phyloP scores from a whole-genome alignment of 495 filamentous ascomycete species.

The Astrothelium macrocarpum region DNA sequence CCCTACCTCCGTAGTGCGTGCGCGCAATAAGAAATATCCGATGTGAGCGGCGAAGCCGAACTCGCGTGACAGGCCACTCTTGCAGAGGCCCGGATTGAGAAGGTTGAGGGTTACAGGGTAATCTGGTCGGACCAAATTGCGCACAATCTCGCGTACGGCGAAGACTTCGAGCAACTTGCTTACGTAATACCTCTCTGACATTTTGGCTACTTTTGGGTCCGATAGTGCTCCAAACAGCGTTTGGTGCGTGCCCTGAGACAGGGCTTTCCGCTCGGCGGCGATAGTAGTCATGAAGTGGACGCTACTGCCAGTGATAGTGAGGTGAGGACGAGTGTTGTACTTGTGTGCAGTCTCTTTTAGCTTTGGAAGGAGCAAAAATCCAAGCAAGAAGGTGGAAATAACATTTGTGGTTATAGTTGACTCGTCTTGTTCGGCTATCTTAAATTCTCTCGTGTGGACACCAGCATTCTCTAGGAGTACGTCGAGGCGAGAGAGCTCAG shows the following conservation, averaged over 20 bases:
- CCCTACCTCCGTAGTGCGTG: slow-evolving; percentile 40
- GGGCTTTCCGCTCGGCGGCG: too few species aligned
- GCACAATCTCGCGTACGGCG: slow-evolving; percentile 21
- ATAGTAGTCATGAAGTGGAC: slow-evolving; percentile 17
- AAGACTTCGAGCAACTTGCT: slow-evolving; percentile 29
- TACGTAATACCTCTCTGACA: slow-evolving; percentile 27
- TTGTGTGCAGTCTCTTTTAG: slow-evolving; percentile 19
- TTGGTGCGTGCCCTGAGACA: slow-evolving; percentile 19
- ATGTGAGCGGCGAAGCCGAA: background rate
- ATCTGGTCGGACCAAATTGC: slow-evolving; percentile 7
- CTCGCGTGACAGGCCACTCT: slow-evolving; percentile 29
- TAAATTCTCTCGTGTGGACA: slow-evolving; percentile 29
- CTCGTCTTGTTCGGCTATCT: slow-evolving; percentile 35
- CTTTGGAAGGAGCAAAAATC: slow-evolving; percentile 31
- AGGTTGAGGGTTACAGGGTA: slow-evolving; percentile 32
- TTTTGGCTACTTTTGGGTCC: slow-evolving; percentile 20
- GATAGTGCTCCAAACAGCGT: slow-evolving; percentile 23
- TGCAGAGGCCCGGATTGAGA: slow-evolving; percentile 33
- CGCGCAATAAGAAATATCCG: slow-evolving; percentile 15
- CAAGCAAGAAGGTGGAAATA: slow-evolving; percentile 38
- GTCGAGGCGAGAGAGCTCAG: slow-evolving; percentile 32
- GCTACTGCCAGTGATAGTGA: slow-evolving; percentile 22
- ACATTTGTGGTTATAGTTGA: slow-evolving; percentile 39
- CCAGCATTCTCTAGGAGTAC: slow-evolving; percentile 41
- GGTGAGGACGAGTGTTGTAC: slow-evolving; percentile 18